Conservation (phyloP, 2,329 filamentous ascomycete genomes). For the Arachnomyces sp. region DNA sequence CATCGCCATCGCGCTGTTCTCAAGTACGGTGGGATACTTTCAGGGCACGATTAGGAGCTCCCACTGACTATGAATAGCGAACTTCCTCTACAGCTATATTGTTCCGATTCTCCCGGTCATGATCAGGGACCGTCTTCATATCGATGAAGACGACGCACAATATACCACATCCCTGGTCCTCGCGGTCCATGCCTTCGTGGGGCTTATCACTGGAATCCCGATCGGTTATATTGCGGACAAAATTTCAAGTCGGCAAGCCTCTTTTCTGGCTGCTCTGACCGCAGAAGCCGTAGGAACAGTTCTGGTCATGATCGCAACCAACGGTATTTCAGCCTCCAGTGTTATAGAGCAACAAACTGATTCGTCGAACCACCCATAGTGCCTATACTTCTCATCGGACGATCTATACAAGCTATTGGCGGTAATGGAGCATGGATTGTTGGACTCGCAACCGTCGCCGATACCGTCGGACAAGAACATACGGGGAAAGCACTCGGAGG, state of each 20-base stretch:
- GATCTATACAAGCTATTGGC: conserved; percentile 18
- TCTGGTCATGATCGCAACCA: conserved; percentile 7
- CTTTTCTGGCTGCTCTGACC: conserved; percentile 10
- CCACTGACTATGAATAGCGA: conserved; percentile 9
- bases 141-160: conserved; percentile 14
- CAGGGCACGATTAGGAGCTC: no score
- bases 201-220: conserved; percentile 10
- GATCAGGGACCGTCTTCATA: conserved; percentile 13
- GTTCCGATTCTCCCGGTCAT: conserved; percentile 20
- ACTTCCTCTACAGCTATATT: conserved; percentile 18
- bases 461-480: conserved; percentile 11
- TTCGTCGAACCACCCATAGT: conserved; percentile 5
- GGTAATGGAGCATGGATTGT: conserved; percentile 19
- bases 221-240: conserved; percentile 12
- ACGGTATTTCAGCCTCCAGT: conserved; percentile 6
- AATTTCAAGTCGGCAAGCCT: conserved; percentile 2
- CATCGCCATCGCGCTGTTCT: conserved; percentile 9
- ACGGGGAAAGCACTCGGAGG: conserved; percentile 16
- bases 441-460: conserved; percentile 16
- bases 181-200: conserved; percentile 11
- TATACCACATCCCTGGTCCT: conserved; percentile 13
- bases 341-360: not conserved
- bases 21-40: conserved; percentile 1
- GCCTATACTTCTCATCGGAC: conserved; percentile 13
- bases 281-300: conserved; percentile 11